Percentiles rank a stretch among this genome's conserved stretches.
Conservation (phyloP, 2,329 filamentous ascomycete species). For the Pseudogymnoascus pannorum region DNA sequence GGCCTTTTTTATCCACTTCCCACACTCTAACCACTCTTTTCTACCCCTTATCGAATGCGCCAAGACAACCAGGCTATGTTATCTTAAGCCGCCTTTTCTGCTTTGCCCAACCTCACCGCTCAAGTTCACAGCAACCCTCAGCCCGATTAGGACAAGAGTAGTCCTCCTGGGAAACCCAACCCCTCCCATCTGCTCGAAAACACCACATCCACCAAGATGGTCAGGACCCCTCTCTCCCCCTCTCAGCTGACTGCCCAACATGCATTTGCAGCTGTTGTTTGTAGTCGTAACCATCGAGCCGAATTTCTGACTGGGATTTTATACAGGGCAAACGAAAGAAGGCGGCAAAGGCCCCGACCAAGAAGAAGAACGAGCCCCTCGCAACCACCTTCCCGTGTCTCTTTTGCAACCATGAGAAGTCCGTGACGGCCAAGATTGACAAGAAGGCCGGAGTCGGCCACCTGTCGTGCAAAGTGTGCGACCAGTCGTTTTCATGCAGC, state of each 20-base stretch:
- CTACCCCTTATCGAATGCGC: not conserved
- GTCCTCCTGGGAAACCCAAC: not conserved
- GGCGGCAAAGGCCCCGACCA: constrained; percentile 68
- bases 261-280: not conserved
- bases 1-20: not conserved
- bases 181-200: not conserved
- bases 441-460: constrained; percentile 85
- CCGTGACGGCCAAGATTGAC: constrained; percentile 83
- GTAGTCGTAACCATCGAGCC: not conserved
- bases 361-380: constrained; percentile 53
- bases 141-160: constrained; percentile 8
- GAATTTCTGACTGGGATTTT: not conserved
- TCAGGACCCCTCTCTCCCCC: constrained; percentile 7
- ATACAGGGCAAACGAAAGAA: constrained; percentile 84
- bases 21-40: not conserved
- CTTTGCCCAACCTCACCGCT: constrained; percentile 6
- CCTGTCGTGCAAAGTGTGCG: constrained; percentile 86
- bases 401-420: constrained; percentile 97
- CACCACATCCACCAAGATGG: constrained; percentile 7
- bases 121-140: not conserved
- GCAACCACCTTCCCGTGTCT: constrained; percentile 88
- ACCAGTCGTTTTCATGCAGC: constrained; percentile 83
- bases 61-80: constrained; percentile 6
- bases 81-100: constrained; percentile 7
- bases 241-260: not conserved